Percentiles rank a stretch among this genome's conserved stretches.
phyloP scores from a whole-genome alignment of 163 green algal species.

The Chloromonas sp. region DNA sequence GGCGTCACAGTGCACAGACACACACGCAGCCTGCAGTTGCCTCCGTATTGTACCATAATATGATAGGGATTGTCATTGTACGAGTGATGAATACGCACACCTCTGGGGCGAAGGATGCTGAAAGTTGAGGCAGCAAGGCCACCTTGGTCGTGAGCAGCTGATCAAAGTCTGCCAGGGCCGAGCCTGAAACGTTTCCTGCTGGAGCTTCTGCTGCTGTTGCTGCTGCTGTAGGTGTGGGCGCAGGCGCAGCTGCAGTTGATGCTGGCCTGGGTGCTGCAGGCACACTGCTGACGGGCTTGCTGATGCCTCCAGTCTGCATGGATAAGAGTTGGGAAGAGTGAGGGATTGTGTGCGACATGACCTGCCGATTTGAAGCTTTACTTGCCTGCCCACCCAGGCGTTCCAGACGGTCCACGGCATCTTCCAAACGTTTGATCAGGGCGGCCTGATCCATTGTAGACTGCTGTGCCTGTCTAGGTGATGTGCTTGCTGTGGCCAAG shows the following conservation, averaged over 20 bases:
- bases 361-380: background rate
- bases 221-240: constrained; percentile 2
- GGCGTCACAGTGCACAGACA: too few relatives aligned
- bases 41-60: background rate
- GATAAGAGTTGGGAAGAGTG: background rate
- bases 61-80: background rate
- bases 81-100: background rate
- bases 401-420: background rate
- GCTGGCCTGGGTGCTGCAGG: background rate
- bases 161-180: background rate
- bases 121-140: constrained; percentile 52
- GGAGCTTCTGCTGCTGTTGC: background rate
- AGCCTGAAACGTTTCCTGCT: background rate
- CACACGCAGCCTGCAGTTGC: too few relatives aligned
- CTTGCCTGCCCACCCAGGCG: background rate
- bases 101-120: constrained; percentile 40
- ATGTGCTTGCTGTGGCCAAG: too few relatives aligned
- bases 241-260: background rate
- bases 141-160: constrained; percentile 24
- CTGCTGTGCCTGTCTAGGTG: too few relatives aligned
- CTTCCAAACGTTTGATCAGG: background rate
- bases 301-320: background rate
- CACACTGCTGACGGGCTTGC: background rate
- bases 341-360: background rate
- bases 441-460: background rate